Conservation (phyloP, 768 basidiomycete species). For the Daedaleopsis nitida region DNA sequence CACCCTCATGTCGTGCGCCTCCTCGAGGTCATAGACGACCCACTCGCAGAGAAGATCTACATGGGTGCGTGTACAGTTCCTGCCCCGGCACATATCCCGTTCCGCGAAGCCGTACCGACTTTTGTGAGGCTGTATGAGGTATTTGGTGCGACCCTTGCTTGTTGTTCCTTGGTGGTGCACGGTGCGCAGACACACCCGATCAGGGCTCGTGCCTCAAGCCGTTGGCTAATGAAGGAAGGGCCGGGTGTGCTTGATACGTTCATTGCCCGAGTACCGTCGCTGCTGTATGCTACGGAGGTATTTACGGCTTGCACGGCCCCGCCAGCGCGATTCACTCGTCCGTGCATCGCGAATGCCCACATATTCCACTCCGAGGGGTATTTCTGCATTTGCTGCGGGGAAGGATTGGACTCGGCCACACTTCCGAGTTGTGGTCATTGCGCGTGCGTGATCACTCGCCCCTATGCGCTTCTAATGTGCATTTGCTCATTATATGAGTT, state of each 20-base stretch:
- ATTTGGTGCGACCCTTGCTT: no score
- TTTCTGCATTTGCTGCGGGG: background rate
- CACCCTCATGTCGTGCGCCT: conserved; percentile 90
- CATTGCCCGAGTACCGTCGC: background rate
- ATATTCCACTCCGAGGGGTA: background rate
- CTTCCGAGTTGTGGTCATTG: background rate
- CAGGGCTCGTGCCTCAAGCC: background rate
- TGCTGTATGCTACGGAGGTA: background rate
- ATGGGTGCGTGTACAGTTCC: conserved; percentile 66
- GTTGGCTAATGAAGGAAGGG: background rate
- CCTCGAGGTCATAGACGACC: conserved; percentile 94
- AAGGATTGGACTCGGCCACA: background rate
- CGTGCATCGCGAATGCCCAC: background rate
- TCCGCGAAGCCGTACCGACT: no score
- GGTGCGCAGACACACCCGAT: background rate
- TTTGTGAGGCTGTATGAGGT: no score
- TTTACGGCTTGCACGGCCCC: background rate
- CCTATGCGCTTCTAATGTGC: no score
- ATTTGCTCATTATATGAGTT: background rate
- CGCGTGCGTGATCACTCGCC: background rate
- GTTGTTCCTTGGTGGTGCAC: background rate
- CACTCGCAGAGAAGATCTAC: conserved; percentile 83
- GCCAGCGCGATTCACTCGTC: background rate
- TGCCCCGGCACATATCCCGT: background rate
- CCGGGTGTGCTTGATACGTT: background rate